phyloP scores from a whole-genome alignment of 352 stramenopile species.

The Sclerospora graminicola region DNA sequence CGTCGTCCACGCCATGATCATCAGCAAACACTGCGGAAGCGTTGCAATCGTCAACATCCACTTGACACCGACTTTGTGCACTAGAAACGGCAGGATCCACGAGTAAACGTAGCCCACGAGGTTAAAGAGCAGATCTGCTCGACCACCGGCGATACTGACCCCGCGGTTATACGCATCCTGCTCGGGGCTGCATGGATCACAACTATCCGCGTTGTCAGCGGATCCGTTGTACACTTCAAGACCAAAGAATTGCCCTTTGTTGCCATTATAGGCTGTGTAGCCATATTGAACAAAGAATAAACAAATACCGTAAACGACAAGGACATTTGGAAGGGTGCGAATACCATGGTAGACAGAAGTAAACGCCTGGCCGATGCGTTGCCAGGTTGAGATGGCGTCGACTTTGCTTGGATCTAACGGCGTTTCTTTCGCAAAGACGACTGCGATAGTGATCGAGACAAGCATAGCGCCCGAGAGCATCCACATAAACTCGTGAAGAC shows the following conservation, averaged over 20 bases:
- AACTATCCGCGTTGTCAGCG: slow-evolving; percentile 22
- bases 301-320: slow-evolving; percentile 22
- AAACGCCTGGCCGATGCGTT: slow-evolving; percentile 17
- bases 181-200: slow-evolving; percentile 15
- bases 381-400: slow-evolving; percentile 7
- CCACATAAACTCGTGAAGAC: slow-evolving; percentile 33
- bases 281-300: slow-evolving; percentile 36
- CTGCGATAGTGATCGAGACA: slow-evolving; percentile 17
- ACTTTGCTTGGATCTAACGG: slow-evolving; percentile 10
- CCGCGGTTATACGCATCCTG: slow-evolving; percentile 29
- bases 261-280: slow-evolving; percentile 46
- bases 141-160: slow-evolving; percentile 25
- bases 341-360: slow-evolving; percentile 24
- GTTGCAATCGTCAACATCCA: slow-evolving; percentile 21
- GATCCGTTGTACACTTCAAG: slow-evolving; percentile 32
- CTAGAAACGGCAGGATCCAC: slow-evolving; percentile 26
- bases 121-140: slow-evolving; percentile 22
- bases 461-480: slow-evolving; percentile 36
- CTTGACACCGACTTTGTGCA: slow-evolving; percentile 26
- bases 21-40: slow-evolving; percentile 26
- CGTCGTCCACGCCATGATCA: slow-evolving; percentile 20
- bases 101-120: slow-evolving; percentile 30
- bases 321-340: slow-evolving; percentile 13
- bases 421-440: slow-evolving; percentile 21
- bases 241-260: slow-evolving; percentile 53